Evolutionary conservation across 2,329 filamentous ascomycete genomes (phyloP), one percentile per base, ranked within the genome.

Genomic region (Eurotiales sp.): DNA sequence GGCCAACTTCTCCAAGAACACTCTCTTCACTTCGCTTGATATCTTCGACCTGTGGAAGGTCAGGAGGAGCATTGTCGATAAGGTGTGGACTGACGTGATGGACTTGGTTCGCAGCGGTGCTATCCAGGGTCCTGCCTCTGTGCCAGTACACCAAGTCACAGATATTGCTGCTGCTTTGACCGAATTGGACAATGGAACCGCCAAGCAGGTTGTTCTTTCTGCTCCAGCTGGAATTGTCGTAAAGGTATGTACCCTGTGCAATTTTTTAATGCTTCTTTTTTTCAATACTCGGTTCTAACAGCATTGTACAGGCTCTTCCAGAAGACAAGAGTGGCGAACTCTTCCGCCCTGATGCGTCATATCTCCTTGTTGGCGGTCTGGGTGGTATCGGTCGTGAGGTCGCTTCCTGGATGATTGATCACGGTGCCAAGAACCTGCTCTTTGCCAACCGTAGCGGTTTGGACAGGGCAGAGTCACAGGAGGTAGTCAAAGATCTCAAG

Each of bases 321-420:
- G 19, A 15, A 22, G 23, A 25, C 14, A 17, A 4, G 12, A 12
- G 10, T 22, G 23, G 25, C 21, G 25, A 12, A 21, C 32, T 23
- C 4, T 39, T 47, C 8, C 12, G n/a, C 15, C 12, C n/a, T 10
- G 30, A 48, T n/a, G 62, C 55, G 21, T 46, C 61, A 0, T 75
- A 72, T 49, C 47, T 75, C 1, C 50, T 74, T 1, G 56, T 63
- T 4, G 72, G 72, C 17, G 72, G 71, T 3, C 58, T 73, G 17
- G 72, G 72, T n/a, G 71, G 70, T 11, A 46, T 75, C 0, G 71
- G 72, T 6, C 61, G 63, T 30, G 46, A 57, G 1, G 53, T 74
- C 0, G 60, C 69, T 4, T 58, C 50, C 1, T 72, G 66, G 64
- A 62, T 74, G 56, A 64, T 64, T 5, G 57, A 62, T 21, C 56